A percentile compares a stretch with the other conserved stretches of the same genome.
These are phyloP conservation scores for Cytidiella melzeri DNA, from an alignment of 768 basidiomycete genomes.

Conservation along the genomic window DNA sequence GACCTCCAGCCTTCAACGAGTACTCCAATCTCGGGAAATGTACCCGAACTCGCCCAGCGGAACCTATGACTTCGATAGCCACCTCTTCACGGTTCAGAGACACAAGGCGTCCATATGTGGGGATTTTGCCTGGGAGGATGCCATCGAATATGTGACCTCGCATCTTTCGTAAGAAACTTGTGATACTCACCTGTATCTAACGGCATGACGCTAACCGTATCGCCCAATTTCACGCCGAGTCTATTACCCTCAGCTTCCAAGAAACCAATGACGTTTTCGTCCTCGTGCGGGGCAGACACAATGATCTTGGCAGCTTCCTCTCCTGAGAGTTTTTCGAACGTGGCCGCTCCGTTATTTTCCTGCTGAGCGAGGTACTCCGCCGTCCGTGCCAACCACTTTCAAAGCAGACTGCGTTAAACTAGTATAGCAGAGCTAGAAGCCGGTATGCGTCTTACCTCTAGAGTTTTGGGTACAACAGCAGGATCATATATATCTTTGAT, in stretches of 20 bases:
- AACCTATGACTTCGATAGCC: constrained; percentile 40
- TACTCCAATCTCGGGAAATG: constrained; percentile 46
- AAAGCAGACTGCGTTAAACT: not conserved
- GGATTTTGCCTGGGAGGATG: constrained; percentile 26
- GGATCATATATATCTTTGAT: constrained; percentile 33
- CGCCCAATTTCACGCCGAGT: constrained; percentile 33
- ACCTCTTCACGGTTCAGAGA: constrained; percentile 43
- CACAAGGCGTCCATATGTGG: constrained; percentile 45
- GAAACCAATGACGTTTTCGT: constrained; percentile 38
- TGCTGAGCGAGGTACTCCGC: constrained; percentile 29
- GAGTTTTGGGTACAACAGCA: constrained; percentile 31
- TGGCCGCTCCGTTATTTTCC: constrained; percentile 21
- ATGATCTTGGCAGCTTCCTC: constrained; percentile 39
- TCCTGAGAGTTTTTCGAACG: constrained; percentile 29
- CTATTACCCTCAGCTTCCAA: constrained; percentile 37
- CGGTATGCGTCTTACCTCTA: constrained; percentile 29
- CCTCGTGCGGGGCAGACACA: constrained; percentile 29
- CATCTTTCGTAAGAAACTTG: no score
- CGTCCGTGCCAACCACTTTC: constrained; percentile 44
- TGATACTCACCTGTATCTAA: constrained; percentile 42
- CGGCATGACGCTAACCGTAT: constrained; percentile 37
- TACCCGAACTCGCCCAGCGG: constrained; percentile 34
- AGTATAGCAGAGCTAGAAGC: not conserved
- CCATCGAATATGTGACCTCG: not conserved
- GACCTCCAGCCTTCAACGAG: no score